Evolutionary conservation across 164 flowering plant genomes (phyloP).

Genomic region (Stephania japonica): DNA sequence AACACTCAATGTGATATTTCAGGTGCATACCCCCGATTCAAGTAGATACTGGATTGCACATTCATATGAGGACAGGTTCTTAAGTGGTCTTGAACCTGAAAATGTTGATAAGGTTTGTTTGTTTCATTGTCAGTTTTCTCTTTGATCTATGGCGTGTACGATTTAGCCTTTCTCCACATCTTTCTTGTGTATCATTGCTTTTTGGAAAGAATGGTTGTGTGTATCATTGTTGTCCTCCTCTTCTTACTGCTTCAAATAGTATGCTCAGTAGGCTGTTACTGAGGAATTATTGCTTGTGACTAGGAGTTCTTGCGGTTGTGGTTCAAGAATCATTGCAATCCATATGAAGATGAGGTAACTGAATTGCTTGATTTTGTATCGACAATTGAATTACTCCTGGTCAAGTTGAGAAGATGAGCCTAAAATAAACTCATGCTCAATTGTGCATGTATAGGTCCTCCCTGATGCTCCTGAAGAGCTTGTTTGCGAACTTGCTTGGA

Average conservation of each 20-base stretch:
- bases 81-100: slow-evolving; percentile 83
- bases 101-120: slow-evolving; percentile 80
- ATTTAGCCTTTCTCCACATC: no score
- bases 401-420: background rate
- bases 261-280: background rate
- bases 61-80: slow-evolving; percentile 67
- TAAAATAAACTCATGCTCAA: slow-evolving; percentile 7
- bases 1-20: background rate
- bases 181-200: background rate
- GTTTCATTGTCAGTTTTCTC: background rate
- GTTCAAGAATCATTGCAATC: slow-evolving; percentile 89
- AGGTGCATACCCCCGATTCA: slow-evolving; percentile 99
- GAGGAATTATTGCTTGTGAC: slow-evolving; percentile 2
- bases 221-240: background rate
- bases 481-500: slow-evolving; percentile 79
- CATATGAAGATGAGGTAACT: slow-evolving; percentile 78
- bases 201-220: background rate
- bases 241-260: no score
- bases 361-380: background rate
- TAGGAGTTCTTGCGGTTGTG: slow-evolving; percentile 93
- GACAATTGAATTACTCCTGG: slow-evolving; percentile 1
- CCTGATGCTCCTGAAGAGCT: slow-evolving; percentile 90
- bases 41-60: slow-evolving; percentile 95
- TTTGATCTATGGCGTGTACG: no score
- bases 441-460: slow-evolving; percentile 49